Base-by-base conservation (phyloP, 805 yeast genomes). In the Kodamaea laetipori region DNA sequence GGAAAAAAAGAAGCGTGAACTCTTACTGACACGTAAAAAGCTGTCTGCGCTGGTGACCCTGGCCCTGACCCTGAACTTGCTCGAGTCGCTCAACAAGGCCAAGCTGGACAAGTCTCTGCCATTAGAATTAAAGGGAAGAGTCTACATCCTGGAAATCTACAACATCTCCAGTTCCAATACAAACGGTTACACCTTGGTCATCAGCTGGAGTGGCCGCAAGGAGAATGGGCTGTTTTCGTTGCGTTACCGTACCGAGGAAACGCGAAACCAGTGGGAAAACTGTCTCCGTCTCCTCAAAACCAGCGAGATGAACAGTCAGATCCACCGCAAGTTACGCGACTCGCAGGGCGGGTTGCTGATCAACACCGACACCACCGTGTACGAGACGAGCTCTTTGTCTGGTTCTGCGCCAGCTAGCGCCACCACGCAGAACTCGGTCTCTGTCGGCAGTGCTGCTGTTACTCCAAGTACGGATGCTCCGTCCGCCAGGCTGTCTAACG, bases 171-270 rank as follows among this genome's bases (percentile, higher is more conserved):
- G 68, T 6, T 61, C 72, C 2, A 61, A 65, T 47, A 51, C 36
- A 60, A 50, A 64, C n/a, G 82, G 83, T 4, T 80, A 82, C 56
- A 76, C 78, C 10, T 66, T 85, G 51, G 77, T 83, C 27, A 76
- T 85, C 8, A 77, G 86, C 11, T 86, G 94, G 94, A 80, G 82
- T n/a, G 94, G 96, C 6, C 81, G 84, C 41, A 82, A 81, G 55
- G 97, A 90, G 51, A 82, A 86, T 21, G 97, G 96, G 10, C 81
- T 87, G 13, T 90, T 94, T 54, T 79, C 89, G 12, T 74, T 94
- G 58, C 77, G 87, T 44, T 89, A 89, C 64, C 77, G 84, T 48
- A 84, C 84, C 40, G 97, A 90, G 56, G 98, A 94, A 61, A 73
- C 75, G 12, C 74, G 95, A 50, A 77, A 76, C 45, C 92, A 84